Evolutionary conservation across 805 yeast species (phyloP).

Genomic region (Barnettozyma wickerhamii): DNA sequence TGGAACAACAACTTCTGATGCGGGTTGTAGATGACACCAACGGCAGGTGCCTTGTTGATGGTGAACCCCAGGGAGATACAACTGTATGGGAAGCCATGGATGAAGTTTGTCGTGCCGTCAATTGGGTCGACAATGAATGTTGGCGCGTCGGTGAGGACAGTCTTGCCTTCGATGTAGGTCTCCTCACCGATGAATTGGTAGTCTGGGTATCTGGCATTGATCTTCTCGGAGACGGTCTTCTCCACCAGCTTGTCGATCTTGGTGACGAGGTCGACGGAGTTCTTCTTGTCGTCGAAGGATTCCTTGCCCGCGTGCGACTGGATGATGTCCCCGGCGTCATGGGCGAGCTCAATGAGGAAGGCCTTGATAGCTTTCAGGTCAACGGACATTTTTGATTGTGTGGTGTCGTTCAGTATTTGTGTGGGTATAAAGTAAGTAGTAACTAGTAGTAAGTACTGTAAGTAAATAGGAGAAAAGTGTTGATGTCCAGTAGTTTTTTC

Average conservation of each 20-base stretch:
- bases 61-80: conserved; percentile 61
- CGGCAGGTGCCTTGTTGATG: conserved; percentile 41
- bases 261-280: conserved; percentile 60
- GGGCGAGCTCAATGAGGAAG: conserved; percentile 36
- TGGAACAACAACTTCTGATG: conserved; percentile 47
- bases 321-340: conserved; percentile 47
- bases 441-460: too few species aligned
- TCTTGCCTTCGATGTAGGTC: conserved; percentile 44
- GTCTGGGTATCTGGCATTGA: conserved; percentile 38
- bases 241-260: conserved; percentile 57
- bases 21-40: conserved; percentile 68
- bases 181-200: conserved; percentile 61
- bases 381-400: conserved; percentile 8
- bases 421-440: too few species aligned
- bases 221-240: conserved; percentile 31
- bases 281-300: conserved; percentile 51
- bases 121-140: conserved; percentile 64
- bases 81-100: conserved; percentile 57
- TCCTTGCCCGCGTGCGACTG: conserved; percentile 44
- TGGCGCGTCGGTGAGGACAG: conserved; percentile 45
- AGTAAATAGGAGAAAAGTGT: too few species aligned
- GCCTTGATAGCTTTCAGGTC: conserved; percentile 30
- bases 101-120: conserved; percentile 64
- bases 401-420: too few species aligned
- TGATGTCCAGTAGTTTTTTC: too few species aligned